Conservation (phyloP, 768 basidiomycete species). For the Serendipita vermifera region DNA sequence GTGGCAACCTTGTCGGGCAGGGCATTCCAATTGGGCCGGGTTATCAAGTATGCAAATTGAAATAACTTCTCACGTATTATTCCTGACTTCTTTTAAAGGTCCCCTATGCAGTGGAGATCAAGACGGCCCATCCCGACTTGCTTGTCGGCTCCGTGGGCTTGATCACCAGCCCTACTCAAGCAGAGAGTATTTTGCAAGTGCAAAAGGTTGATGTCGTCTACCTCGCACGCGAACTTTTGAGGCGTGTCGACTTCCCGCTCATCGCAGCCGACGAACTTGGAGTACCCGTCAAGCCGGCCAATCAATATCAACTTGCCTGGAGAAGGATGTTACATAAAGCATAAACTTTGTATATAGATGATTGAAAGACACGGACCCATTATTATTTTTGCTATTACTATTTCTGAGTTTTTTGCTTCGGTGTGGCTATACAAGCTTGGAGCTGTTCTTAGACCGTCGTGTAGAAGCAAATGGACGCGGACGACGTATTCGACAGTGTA, state of each 20-base stretch:
- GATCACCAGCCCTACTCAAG: constrained; percentile 50
- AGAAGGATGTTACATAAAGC: constrained; percentile 23
- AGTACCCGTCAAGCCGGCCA: constrained; percentile 51
- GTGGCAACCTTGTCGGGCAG: constrained; percentile 51
- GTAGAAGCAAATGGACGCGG: constrained; percentile 22
- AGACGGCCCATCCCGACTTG: constrained; percentile 44
- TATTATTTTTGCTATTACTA: too few species aligned
- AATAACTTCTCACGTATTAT: neutral
- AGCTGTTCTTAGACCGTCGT: too few species aligned
- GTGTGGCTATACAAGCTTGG: too few species aligned
- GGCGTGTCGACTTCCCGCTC: constrained; percentile 53
- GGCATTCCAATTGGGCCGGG: constrained; percentile 43
- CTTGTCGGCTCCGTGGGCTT: constrained; percentile 54
- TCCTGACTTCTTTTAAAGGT: constrained; percentile 45
- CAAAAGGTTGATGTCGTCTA: constrained; percentile 59
- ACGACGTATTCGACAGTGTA: constrained; percentile 83
- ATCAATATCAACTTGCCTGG: constrained; percentile 59
- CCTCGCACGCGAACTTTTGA: constrained; percentile 52
- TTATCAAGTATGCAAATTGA: constrained; percentile 40
- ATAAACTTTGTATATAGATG: too few species aligned
- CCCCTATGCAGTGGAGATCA: constrained; percentile 52
- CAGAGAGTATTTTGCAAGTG: constrained; percentile 49
- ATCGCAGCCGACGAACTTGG: constrained; percentile 50
- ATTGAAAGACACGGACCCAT: too few species aligned
- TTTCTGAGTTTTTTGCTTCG: too few species aligned